Percentiles rank a stretch among this genome's conserved stretches.
These are phyloP conservation scores for Dactylonectria macrodidyma DNA, from an alignment of 2,329 filamentous ascomycete species.

Conservation along the genomic window DNA sequence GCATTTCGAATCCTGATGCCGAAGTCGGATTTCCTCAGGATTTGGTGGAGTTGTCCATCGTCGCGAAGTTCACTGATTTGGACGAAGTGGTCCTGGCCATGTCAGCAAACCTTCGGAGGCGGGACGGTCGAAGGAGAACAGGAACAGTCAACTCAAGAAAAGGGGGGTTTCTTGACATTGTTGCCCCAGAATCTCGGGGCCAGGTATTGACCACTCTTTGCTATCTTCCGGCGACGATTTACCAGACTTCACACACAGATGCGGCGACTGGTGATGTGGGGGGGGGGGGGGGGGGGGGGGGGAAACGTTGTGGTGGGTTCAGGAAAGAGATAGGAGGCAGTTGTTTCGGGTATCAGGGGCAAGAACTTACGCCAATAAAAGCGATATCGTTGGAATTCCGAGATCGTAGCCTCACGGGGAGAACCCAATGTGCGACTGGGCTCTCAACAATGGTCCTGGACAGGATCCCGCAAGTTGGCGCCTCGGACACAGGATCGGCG, in stretches of 20 bases:
- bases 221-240: neutral
- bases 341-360: neutral
- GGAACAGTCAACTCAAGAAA: neutral
- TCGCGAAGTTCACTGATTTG: constrained; percentile 82
- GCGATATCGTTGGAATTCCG: constrained; percentile 83
- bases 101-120: constrained; percentile 28
- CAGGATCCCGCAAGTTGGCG: constrained; percentile 78
- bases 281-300: too few relatives aligned
- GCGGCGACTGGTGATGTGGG: neutral
- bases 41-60: constrained; percentile 79
- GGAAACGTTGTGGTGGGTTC: too few relatives aligned
- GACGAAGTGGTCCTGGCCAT: constrained; percentile 78
- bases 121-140: neutral
- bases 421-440: constrained; percentile 81
- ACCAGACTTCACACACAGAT: neutral
- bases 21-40: constrained; percentile 86
- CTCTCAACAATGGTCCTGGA: constrained; percentile 85
- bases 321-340: neutral
- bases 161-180: neutral
- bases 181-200: neutral
- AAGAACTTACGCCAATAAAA: constrained; percentile 80
- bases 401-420: constrained; percentile 84
- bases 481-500: constrained; percentile 52
- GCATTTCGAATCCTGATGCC: constrained; percentile 84
- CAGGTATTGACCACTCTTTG: neutral